Percentiles rank a stretch among this genome's conserved stretches.
phyloP scores from a whole-genome alignment of 2,329 filamentous ascomycete genomes.

The Hypomyces perniciosus region DNA sequence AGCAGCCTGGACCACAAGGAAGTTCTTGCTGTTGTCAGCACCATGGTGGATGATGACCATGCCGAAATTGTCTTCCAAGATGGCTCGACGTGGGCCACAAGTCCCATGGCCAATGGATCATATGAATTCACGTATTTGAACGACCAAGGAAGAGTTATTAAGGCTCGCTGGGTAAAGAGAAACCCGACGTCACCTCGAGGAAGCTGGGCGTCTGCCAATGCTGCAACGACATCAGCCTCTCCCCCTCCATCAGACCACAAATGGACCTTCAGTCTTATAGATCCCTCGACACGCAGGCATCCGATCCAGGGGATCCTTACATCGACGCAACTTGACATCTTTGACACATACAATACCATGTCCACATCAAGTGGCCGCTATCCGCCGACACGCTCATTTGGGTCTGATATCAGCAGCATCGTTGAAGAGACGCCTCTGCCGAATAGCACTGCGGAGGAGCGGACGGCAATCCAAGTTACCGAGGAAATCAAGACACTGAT shows the following conservation, averaged over 20 bases:
- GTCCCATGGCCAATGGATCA: slow-evolving; percentile 46
- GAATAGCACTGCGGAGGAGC: slow-evolving; percentile 21
- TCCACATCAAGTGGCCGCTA: slow-evolving; percentile 43
- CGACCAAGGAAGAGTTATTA: slow-evolving; percentile 50
- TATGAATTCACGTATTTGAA: slow-evolving; percentile 62
- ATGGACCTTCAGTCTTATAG: slow-evolving; percentile 74
- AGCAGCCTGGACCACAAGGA: slow-evolving; percentile 42
- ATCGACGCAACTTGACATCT: slow-evolving; percentile 58
- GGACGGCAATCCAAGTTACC: slow-evolving; percentile 25
- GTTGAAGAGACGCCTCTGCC: slow-evolving; percentile 17
- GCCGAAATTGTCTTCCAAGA: slow-evolving; percentile 63
- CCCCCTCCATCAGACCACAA: slow-evolving; percentile 39
- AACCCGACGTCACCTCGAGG: slow-evolving; percentile 17
- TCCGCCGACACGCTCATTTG: slow-evolving; percentile 37
- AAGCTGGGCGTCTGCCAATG: slow-evolving; percentile 14
- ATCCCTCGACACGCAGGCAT: slow-evolving; percentile 61
- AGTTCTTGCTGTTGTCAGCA: slow-evolving; percentile 64
- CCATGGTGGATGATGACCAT: slow-evolving; percentile 46
- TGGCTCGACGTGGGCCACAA: slow-evolving; percentile 53
- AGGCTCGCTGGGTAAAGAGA: slow-evolving; percentile 63
- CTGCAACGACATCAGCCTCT: slow-evolving; percentile 17
- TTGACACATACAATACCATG: slow-evolving; percentile 59
- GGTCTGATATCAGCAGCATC: slow-evolving; percentile 18
- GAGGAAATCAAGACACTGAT: slow-evolving; percentile 31
- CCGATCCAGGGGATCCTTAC: slow-evolving; percentile 68